Conservation (phyloP, 2,329 filamentous ascomycete species). For the Plenodomus tracheiphilus region DNA sequence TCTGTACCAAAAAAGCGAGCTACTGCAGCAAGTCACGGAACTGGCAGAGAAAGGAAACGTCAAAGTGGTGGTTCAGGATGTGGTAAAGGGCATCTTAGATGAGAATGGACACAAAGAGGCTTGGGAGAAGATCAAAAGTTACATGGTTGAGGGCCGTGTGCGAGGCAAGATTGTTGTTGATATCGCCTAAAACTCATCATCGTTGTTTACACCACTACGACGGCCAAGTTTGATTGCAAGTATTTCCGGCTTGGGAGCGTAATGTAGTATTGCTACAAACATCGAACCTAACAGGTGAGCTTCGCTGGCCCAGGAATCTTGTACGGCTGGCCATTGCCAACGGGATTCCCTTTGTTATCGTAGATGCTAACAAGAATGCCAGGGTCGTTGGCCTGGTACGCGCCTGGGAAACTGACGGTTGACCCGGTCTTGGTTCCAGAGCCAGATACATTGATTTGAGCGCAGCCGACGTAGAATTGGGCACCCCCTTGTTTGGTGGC, state of each 20-base stretch:
- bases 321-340: constrained; percentile 44
- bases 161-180: constrained; percentile 37
- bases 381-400: constrained; percentile 34
- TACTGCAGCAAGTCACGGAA: constrained; percentile 25
- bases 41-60: constrained; percentile 28
- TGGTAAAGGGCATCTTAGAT: constrained; percentile 29
- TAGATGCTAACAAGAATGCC: constrained; percentile 41
- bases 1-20: constrained; percentile 25
- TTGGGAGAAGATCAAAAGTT: constrained; percentile 27
- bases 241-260: too few relatives aligned
- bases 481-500: constrained; percentile 40
- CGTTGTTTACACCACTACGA: not conserved
- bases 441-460: constrained; percentile 40
- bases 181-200: constrained; percentile 4
- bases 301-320: constrained; percentile 55
- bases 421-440: constrained; percentile 23
- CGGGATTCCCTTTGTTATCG: constrained; percentile 22
- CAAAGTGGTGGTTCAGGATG: constrained; percentile 30
- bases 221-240: not conserved
- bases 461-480: constrained; percentile 49
- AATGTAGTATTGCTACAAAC: not conserved
- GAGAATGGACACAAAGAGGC: constrained; percentile 18
- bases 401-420: constrained; percentile 42
- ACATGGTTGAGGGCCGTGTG: constrained; percentile 34
- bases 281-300: constrained; percentile 50